A percentile compares a stretch with the other conserved stretches of the same genome.
Evolutionary conservation across 73 alveolate genomes (phyloP).

Genomic region (Chromera velia): DNA sequence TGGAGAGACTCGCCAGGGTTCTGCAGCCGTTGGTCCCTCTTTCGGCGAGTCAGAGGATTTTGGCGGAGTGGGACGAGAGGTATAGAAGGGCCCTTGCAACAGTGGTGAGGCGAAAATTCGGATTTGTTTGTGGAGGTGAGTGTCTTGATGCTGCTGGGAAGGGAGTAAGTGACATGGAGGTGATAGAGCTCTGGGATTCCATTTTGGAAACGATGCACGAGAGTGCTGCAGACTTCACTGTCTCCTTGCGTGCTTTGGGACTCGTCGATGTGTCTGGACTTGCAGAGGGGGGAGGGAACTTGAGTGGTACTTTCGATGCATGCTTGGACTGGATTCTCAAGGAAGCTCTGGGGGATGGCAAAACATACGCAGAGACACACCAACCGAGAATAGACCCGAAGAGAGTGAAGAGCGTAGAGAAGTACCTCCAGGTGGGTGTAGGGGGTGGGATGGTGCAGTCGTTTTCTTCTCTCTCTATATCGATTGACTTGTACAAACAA

Average conservation of each 20-base stretch:
- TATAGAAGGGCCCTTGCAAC: background rate
- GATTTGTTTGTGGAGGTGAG: background rate
- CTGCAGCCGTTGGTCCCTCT: background rate
- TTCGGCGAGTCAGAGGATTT: background rate
- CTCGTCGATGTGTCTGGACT: background rate
- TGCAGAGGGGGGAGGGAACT: background rate
- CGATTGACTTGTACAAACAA: too few species aligned
- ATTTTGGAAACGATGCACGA: background rate
- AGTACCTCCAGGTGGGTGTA: too few species aligned
- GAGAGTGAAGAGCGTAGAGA: too few species aligned
- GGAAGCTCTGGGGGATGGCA: background rate
- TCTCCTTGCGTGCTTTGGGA: background rate
- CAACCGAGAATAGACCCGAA: background rate
- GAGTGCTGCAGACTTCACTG: background rate
- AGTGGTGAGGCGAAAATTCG: background rate
- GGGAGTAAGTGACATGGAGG: background rate
- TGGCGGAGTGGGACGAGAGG: background rate
- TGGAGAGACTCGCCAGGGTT: background rate
- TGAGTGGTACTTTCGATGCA: too few species aligned
- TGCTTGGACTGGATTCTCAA: too few species aligned
- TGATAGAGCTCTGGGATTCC: background rate
- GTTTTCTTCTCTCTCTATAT: too few species aligned
- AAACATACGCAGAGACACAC: background rate
- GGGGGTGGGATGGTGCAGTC: too few species aligned
- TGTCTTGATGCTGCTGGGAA: background rate